Conservation (phyloP, 2,329 filamentous ascomycete genomes). For the Lecanicillium sp. region DNA sequence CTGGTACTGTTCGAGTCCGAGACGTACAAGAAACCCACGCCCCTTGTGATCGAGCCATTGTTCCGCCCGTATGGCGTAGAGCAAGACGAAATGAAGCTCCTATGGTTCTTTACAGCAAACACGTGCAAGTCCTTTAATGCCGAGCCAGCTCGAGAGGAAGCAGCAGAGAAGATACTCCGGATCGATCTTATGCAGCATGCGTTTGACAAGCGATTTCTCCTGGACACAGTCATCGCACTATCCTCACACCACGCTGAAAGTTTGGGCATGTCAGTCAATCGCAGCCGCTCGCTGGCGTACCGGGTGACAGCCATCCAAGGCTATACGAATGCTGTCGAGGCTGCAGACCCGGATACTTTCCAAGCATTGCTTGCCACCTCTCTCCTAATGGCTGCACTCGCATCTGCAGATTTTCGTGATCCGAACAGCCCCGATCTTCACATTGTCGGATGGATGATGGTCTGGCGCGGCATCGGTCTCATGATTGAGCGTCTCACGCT, state of each 20-base stretch:
- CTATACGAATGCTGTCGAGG: conserved; percentile 43
- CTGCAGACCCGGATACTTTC: conserved; percentile 35
- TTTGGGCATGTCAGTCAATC: conserved; percentile 30
- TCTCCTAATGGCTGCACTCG: conserved; percentile 42
- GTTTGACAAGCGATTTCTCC: conserved; percentile 44
- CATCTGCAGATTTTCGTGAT: conserved; percentile 44
- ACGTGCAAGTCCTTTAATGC: conserved; percentile 40
- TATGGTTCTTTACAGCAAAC: conserved; percentile 46
- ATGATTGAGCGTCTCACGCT: conserved; percentile 3
- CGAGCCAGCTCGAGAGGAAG: conserved; percentile 27
- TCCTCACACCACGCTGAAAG: conserved; percentile 41
- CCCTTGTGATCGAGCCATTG: not conserved
- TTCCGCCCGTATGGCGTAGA: not conserved
- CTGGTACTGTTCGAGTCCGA: no score
- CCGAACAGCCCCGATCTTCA: conserved; percentile 35
- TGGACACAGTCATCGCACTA: conserved; percentile 46
- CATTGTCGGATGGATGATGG: conserved; percentile 47
- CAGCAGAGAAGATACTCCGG: conserved; percentile 34
- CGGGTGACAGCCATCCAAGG: conserved; percentile 42
- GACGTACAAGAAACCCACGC: no score
- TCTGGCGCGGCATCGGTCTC: conserved; percentile 42
- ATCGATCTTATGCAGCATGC: conserved; percentile 36
- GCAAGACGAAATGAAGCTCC: conserved; percentile 38
- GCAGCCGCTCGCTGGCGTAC: conserved; percentile 33
- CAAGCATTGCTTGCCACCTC: conserved; percentile 45